Evolutionary conservation across 108 stramenopile species (phyloP), one percentile per base, ranked within the genome.

Genomic region (Cyclotella cryptica): DNA sequence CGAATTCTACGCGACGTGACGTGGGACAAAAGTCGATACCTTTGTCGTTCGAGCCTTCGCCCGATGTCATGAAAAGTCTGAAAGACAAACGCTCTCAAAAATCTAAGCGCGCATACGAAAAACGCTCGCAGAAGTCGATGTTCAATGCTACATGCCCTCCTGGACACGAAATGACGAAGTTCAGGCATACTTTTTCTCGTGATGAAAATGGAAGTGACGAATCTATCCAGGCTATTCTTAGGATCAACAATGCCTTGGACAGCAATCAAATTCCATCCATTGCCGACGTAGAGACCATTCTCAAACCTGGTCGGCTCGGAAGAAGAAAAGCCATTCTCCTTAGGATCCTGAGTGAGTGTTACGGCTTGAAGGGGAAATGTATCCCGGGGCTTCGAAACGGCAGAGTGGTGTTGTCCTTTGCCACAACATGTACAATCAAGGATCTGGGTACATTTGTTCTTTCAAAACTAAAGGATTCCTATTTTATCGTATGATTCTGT

Each of bases 301-400:
- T 92, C 44, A 46, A 80, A 59, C 86, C 89, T 8, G 69, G 66
- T 13, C 69, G 80, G 47, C 66, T 94, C 43, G 71, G 71, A 27
- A 67, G 86, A 28, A 84, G 93, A 18, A 85, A 83, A 69, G 67
- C 68, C 8, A 39, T 90, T 7, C 66, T 92, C 4, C 58, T 75
- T 18, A 66, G 89, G 39, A 90, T 94, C 51, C 67, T 94, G 27
- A 66, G 46, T 12, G 91, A 91, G 26, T 72, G 80, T 49, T 91
- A 86, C 69, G 73, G 73, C 63, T 69, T 94, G 69, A 65, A 85
- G 46, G 93, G 93, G 17, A 92, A 90, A 69, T 94, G 91, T 65
- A 75, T 92, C 19, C 91, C 91, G 21, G 64, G 58, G 35, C 29
- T 30, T 5, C 43, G 15, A 26, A 61, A 72, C 14, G 59, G 46